Percentiles rank a stretch among this genome's conserved stretches.
Evolutionary conservation across 345 rosid species (phyloP).

Genomic region (Citrus unshiu): DNA sequence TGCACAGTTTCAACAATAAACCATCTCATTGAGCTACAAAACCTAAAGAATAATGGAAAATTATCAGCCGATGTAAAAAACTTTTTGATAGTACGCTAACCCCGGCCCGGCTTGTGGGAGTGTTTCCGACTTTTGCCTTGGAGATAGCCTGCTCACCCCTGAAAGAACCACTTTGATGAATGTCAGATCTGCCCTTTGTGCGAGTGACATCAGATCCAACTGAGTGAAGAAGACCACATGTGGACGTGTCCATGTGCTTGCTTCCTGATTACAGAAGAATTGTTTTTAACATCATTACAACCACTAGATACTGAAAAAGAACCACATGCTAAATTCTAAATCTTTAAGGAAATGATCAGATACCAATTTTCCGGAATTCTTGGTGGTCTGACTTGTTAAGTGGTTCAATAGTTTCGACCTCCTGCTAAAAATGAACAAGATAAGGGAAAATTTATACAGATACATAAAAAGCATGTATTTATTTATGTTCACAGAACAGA

Average conservation of each 20-base stretch:
- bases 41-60: background rate
- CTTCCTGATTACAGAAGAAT: slow-evolving; percentile 30
- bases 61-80: background rate
- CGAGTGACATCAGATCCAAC: slow-evolving; percentile 96
- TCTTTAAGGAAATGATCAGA: background rate
- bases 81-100: slow-evolving; percentile 23
- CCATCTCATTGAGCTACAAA: background rate
- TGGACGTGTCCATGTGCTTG: slow-evolving; percentile 54
- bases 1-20: slow-evolving; percentile 21
- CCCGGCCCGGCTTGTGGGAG: slow-evolving; percentile 78
- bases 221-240: slow-evolving; percentile 83
- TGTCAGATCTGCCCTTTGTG: slow-evolving; percentile 58
- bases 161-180: slow-evolving; percentile 46
- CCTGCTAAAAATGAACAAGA: slow-evolving; percentile 37
- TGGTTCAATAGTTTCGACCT: slow-evolving; percentile 41
- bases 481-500: background rate
- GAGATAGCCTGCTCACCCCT: slow-evolving; percentile 63
- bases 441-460: background rate
- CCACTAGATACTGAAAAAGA: background rate
- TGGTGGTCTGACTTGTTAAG: slow-evolving; percentile 17
- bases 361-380: slow-evolving; percentile 34
- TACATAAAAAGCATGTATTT: background rate
- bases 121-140: slow-evolving; percentile 47
- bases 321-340: background rate
- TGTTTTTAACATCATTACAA: background rate